Evolutionary conservation across 1,284 basidiomycete species (phyloP).

Genomic region (Pholiota adiposa): DNA sequence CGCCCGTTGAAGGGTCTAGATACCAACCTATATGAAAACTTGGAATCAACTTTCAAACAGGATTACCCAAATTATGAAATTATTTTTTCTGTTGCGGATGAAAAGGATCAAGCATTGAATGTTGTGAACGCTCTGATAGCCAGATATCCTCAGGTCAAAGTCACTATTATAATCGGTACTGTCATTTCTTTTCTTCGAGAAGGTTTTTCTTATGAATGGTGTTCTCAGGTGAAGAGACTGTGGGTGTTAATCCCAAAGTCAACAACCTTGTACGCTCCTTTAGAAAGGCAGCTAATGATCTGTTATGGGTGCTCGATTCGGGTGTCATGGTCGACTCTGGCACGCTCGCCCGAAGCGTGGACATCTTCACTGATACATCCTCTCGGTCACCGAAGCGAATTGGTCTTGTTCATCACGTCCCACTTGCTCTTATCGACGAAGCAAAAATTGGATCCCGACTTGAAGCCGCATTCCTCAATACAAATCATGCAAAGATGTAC

Average conservation of each 20-base stretch:
- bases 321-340: constrained; percentile 83
- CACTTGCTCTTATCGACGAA: constrained; percentile 81
- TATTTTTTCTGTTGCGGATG: constrained; percentile 83
- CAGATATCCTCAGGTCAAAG: constrained; percentile 76
- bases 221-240: constrained; percentile 63
- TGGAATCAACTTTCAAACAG: constrained; percentile 89
- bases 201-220: background rate
- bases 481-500: constrained; percentile 99
- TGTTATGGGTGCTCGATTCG: constrained; percentile 97
- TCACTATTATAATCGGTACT: constrained; percentile 76
- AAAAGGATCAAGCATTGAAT: constrained; percentile 80
- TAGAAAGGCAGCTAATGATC: constrained; percentile 80
- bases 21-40: constrained; percentile 90
- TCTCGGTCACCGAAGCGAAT: constrained; percentile 51
- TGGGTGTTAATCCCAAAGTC: constrained; percentile 97
- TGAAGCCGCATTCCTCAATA: constrained; percentile 95
- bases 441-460: constrained; percentile 78
- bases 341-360: constrained; percentile 88
- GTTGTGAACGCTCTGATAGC: constrained; percentile 78
- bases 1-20: constrained; percentile 93
- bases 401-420: constrained; percentile 95
- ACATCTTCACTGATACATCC: constrained; percentile 57
- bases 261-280: constrained; percentile 91
- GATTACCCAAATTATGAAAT: constrained; percentile 91
- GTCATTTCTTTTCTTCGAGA: constrained; percentile 29